A percentile compares a stretch with the other conserved stretches of the same genome.
These are phyloP conservation scores for Pleomassaria siparia DNA, from an alignment of 2,329 filamentous ascomycete species.

Conservation along the genomic window DNA sequence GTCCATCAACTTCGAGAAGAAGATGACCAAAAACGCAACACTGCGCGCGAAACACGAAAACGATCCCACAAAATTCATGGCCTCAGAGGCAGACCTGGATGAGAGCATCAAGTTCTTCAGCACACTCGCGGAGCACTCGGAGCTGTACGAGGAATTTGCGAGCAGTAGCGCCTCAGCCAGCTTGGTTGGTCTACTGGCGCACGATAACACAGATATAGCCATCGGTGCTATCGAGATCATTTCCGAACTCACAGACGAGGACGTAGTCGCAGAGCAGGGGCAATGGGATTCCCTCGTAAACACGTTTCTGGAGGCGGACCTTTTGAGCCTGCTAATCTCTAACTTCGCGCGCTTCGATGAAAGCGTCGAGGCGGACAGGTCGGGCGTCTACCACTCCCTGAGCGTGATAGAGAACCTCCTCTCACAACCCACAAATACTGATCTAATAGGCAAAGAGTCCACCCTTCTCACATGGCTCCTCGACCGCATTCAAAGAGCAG, in stretches of 20 bases:
- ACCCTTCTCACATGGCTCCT: constrained; percentile 76
- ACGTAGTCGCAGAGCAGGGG: constrained; percentile 76
- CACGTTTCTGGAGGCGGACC: constrained; percentile 63
- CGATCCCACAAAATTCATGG: constrained; percentile 80
- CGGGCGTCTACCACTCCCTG: constrained; percentile 84
- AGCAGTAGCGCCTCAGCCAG: constrained; percentile 71
- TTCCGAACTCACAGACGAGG: constrained; percentile 88
- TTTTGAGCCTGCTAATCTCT: constrained; percentile 72
- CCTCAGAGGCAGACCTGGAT: constrained; percentile 85
- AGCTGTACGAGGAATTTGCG: constrained; percentile 79
- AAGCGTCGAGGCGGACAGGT: constrained; percentile 68
- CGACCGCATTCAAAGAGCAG: constrained; percentile 67
- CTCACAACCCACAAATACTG: constrained; percentile 67
- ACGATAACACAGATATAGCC: constrained; percentile 96
- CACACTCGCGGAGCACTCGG: constrained; percentile 82
- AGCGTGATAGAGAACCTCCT: constrained; percentile 82
- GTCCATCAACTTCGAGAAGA: constrained; percentile 83
- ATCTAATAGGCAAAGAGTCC: constrained; percentile 70
- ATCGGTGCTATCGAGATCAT: constrained; percentile 89
- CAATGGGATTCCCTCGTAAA: constrained; percentile 78
- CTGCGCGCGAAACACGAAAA: constrained; percentile 81
- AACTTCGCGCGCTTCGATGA: constrained; percentile 83
- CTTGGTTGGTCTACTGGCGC: constrained; percentile 78
- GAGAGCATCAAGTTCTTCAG: constrained; percentile 83
- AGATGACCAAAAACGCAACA: constrained; percentile 87